Percentiles rank a stretch among this genome's conserved stretches.
These are phyloP conservation scores for Heimioporus sp. DNA, from an alignment of 768 basidiomycete genomes.

Conservation along the genomic window DNA sequence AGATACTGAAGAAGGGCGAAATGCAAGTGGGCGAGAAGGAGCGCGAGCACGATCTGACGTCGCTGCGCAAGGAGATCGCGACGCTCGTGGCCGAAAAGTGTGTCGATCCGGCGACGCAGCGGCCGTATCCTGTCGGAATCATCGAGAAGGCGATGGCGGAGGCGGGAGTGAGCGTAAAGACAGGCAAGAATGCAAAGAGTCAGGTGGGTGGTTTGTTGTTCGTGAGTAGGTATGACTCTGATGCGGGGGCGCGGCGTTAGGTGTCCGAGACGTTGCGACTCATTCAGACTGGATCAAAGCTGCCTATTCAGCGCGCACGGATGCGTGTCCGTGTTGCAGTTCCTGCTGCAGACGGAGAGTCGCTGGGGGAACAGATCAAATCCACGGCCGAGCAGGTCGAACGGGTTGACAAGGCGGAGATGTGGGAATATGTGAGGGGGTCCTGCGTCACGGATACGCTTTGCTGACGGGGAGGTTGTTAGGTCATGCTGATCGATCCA, in stretches of 20 bases:
- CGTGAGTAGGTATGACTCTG: background rate
- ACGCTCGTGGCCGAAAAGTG: conserved; percentile 94
- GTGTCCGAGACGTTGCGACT: conserved; percentile 87
- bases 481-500: conserved; percentile 94
- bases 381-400: conserved; percentile 82
- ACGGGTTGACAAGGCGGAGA: conserved; percentile 69
- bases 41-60: conserved; percentile 82
- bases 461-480: conserved; percentile 11
- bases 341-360: conserved; percentile 62
- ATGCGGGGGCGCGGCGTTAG: conserved; percentile 38
- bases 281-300: conserved; percentile 76
- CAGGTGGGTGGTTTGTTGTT: conserved; percentile 53
- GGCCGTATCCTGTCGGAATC: conserved; percentile 91
- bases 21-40: conserved; percentile 97
- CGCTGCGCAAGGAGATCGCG: conserved; percentile 86
- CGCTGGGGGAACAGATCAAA: conserved; percentile 66
- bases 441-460: background rate
- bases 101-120: conserved; percentile 87
- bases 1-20: conserved; percentile 97
- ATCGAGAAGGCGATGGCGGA: conserved; percentile 98
- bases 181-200: conserved; percentile 88
- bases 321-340: conserved; percentile 89
- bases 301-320: conserved; percentile 89
- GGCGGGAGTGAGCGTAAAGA: conserved; percentile 88
- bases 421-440: conserved; percentile 83